A percentile compares a stretch with the other conserved stretches of the same genome.
These are phyloP conservation scores for Pinus albicaulis DNA, from an alignment of 75 land plant genomes.

Conservation along the genomic window DNA sequence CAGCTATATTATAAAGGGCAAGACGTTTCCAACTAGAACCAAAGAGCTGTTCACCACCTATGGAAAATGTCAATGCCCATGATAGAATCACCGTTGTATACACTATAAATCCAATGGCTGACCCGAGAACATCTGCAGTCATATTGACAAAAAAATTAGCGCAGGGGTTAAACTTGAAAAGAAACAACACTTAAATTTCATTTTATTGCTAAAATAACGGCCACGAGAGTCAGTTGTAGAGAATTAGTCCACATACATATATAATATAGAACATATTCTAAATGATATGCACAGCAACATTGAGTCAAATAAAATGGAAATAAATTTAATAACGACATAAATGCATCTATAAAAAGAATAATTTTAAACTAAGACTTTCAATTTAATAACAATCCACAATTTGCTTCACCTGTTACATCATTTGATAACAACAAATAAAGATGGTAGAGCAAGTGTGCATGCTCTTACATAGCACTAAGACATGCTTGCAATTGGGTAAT, in stretches of 20 bases:
- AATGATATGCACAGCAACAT: not conserved
- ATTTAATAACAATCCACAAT: too few relatives aligned
- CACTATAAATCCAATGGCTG: conserved; percentile 65
- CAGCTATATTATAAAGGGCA: conserved; percentile 84
- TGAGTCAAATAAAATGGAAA: not conserved
- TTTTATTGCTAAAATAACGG: not conserved
- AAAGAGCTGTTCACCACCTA: conserved; percentile 77
- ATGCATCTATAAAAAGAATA: not conserved
- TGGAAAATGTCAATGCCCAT: conserved; percentile 75
- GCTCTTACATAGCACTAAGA: too few relatives aligned
- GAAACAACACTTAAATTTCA: not conserved
- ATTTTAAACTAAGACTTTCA: not conserved
- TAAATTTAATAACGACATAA: not conserved
- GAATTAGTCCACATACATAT: not conserved
- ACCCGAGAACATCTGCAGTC: conserved; percentile 78
- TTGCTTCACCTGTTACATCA: too few relatives aligned
- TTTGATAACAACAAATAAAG: too few relatives aligned
- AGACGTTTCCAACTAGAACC: conserved; percentile 76
- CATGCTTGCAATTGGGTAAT: too few relatives aligned
- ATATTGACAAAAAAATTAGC: not conserved
- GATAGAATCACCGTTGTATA: conserved; percentile 39
- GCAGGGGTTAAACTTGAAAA: not conserved
- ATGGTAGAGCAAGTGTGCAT: too few relatives aligned
- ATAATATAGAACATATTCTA: not conserved
- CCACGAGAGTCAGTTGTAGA: not conserved